Base-by-base conservation (phyloP, 129 eudicot genomes). In the Escallonia herrerae region DNA sequence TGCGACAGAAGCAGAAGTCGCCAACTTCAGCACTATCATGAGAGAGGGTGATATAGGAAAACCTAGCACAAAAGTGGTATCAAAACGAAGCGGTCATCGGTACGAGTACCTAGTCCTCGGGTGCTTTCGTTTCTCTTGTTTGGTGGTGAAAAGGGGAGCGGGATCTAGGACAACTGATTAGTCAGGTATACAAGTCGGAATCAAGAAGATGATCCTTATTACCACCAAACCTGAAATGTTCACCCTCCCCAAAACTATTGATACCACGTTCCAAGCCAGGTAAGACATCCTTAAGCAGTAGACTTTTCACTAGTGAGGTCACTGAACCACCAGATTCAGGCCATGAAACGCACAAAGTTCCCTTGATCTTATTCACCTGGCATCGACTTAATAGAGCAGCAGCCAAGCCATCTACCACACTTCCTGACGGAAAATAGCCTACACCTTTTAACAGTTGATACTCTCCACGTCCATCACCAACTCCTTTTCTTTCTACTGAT, bases 381-480 rank as follows among this genome's bases (percentile, higher is more conserved):
- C 96, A 93, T 40, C 81, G 81, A 59, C 84, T 76, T 81, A 93
- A 62, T 8, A 93, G 69, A 74, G 99, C 96, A 77, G 99, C 99
- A 61, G 81, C 95, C 77, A 93, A 50, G 64, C 99, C 90, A 69
- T 86, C 99, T 6, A 93, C 76, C 63, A 93, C 87, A 53, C 99
- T 93, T 68, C 99, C 99, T 1, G 99, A 89, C 1, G 96, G 96
- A 40, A 86, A 84, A 70, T 89, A 89, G 59, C 70, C 70, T 40
- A 89, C 40, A 63, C 79, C 79, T 72, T 74, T 83, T 65, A 93
- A 57, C 56, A 89, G 60, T 1, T 82, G n/a, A n/a, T n/a, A n/a
- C n/a, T n/a, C n/a, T n/a, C n/a, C n/a, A n/a, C n/a, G 46, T 6
- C 15, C 78, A 45, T 72, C 68, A 15, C n/a, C 79, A 9, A 15